Percentiles rank a stretch among this genome's conserved stretches.
Evolutionary conservation across 176 grass and related monocot species (phyloP).

Genomic region (Areca catechu): DNA sequence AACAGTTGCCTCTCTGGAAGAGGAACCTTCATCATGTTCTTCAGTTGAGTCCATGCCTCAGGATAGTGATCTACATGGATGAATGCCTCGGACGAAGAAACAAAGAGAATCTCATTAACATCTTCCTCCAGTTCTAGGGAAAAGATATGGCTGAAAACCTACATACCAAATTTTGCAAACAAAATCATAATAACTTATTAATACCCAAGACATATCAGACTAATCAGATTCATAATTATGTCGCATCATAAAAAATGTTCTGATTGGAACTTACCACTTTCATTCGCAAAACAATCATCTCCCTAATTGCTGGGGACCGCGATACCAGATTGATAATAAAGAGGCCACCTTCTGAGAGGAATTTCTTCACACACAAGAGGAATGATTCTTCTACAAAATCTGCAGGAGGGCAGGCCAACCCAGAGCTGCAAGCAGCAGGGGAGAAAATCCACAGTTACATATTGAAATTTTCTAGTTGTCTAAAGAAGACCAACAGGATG

Average conservation of each 20-base stretch:
- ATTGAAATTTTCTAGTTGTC: too few relatives aligned
- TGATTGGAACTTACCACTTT: slow-evolving; percentile 42
- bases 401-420: slow-evolving; percentile 65
- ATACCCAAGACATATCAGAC: too few relatives aligned
- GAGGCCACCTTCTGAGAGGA: slow-evolving; percentile 56
- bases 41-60: slow-evolving; percentile 29
- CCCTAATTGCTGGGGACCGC: slow-evolving; percentile 46
- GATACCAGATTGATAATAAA: slow-evolving; percentile 86
- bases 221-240: too few relatives aligned
- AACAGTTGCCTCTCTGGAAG: slow-evolving; percentile 40
- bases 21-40: slow-evolving; percentile 46
- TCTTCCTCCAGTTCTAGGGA: slow-evolving; percentile 86
- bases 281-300: slow-evolving; percentile 50
- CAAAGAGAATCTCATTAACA: slow-evolving; percentile 81
- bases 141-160: slow-evolving; percentile 65
- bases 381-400: slow-evolving; percentile 86
- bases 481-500: too few relatives aligned
- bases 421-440: slow-evolving; percentile 42
- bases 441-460: background rate
- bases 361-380: slow-evolving; percentile 44
- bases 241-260: background rate
- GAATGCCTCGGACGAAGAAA: slow-evolving; percentile 30
- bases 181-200: too few relatives aligned
- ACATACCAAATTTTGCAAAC: background rate
- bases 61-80: slow-evolving; percentile 25